Evolutionary conservation across 164 flowering plant genomes (phyloP).

Genomic region (Tinospora cordifolia): DNA sequence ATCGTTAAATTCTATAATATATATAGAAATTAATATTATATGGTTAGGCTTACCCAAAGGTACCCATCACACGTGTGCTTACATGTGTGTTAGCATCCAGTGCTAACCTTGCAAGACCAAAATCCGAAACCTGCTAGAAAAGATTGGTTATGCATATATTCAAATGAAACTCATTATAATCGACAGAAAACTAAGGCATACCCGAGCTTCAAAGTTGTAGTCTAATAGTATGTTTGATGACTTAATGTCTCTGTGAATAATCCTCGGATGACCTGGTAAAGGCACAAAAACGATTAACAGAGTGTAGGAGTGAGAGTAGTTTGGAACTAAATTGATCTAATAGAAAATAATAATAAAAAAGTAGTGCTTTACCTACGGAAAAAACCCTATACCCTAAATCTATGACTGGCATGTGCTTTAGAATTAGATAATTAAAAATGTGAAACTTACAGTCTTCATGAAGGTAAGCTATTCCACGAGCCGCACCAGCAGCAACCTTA

Average conservation of each 20-base stretch:
- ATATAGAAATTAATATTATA: constrained; percentile 1
- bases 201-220: constrained; percentile 75
- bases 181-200: constrained; percentile 18
- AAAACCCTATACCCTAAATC: neutral
- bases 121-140: constrained; percentile 70
- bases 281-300: neutral
- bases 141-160: neutral
- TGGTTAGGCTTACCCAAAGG: constrained; percentile 61
- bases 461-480: constrained; percentile 85
- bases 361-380: neutral
- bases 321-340: neutral
- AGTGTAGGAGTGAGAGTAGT: neutral
- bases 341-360: neutral
- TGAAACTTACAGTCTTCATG: constrained; percentile 77
- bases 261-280: constrained; percentile 74
- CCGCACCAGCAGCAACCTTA: constrained; percentile 76
- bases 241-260: constrained; percentile 89
- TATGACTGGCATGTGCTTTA: neutral
- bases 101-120: constrained; percentile 85
- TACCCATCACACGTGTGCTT: constrained; percentile 89
- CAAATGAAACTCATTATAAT: constrained; percentile 2
- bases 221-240: constrained; percentile 88
- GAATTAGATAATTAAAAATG: neutral
- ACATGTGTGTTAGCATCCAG: constrained; percentile 69
- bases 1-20: neutral